These are phyloP conservation scores for Manihot esculenta DNA, from an alignment of 441 rosid species.

Conservation along the genomic window DNA sequence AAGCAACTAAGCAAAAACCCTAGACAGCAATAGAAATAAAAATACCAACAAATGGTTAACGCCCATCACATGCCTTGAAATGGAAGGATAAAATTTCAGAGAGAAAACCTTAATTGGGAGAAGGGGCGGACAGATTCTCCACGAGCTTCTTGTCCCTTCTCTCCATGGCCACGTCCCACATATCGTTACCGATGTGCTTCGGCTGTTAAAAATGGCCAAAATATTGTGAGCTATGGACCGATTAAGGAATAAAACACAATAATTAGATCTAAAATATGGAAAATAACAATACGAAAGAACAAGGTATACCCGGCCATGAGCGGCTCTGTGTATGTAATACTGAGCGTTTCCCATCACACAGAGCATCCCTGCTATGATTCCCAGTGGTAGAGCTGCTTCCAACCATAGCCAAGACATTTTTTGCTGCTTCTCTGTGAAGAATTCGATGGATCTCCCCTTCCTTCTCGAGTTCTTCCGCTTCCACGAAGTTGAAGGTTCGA, in stretches of 20 bases:
- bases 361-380: slow-evolving; percentile 93
- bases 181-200: slow-evolving; percentile 86
- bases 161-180: slow-evolving; percentile 97
- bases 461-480: no score
- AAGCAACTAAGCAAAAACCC: background rate
- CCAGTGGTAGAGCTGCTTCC: slow-evolving; percentile 85
- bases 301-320: slow-evolving; percentile 63
- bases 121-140: slow-evolving; percentile 44
- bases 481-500: no score
- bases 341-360: slow-evolving; percentile 81
- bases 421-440: background rate
- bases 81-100: background rate
- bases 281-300: background rate
- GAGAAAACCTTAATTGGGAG: slow-evolving; percentile 34
- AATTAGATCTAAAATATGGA: background rate
- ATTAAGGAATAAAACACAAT: background rate
- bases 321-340: slow-evolving; percentile 84
- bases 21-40: no score
- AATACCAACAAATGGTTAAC: no score
- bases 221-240: background rate
- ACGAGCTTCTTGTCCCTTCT: slow-evolving; percentile 87
- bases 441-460: background rate
- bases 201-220: slow-evolving; percentile 42
- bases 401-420: slow-evolving; percentile 72
- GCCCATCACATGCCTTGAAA: no score